Evolutionary conservation across 108 stramenopile species (phyloP), one percentile per base, ranked within the genome.

Genomic region (Epithemia pelagica): DNA sequence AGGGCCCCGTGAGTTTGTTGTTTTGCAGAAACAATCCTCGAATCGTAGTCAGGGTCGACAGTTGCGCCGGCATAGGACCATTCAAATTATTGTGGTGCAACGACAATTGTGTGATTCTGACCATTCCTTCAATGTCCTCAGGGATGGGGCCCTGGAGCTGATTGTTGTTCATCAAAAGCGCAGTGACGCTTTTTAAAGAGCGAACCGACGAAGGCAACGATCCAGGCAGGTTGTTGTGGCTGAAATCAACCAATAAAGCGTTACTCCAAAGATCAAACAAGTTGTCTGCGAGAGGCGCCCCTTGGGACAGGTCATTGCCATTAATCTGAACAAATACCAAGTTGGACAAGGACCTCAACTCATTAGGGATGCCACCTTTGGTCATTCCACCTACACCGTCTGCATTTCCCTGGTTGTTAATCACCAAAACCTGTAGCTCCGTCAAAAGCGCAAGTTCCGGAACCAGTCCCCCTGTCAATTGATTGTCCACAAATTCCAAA

Each of bases 161-260:
- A 69, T 92, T 92, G 20, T 73, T 30, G 55, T 88, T 80, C 57
- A 92, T 59, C 57, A 84, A 83, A 29, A 92, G 57, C 59, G 37
- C 37, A 46, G 37, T 46, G 10, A 15, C 37, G 15, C 37, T 46
- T 5, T 5, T 46, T 15, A 46, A 46, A 15, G 37, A 46, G 10
- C 37, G 37, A 5, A 46, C 69, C 0, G 65, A 26, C 1, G 32
- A 28, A 19, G 73, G 75, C 10, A 92, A 54, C 26, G 53, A 69
- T 1, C 90, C 82, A 2, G 82, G 61, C 32, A 92, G 82, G 1
- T 71, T 30, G 67, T 91, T 91, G 55, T 80, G 54, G 61, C 80
- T 83, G 24, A 91, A 67, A 10, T 76, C 74, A 8, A 91, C 63
- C 61, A 46, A 46, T 15, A 46, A 46, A 46, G 37, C 37, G 5